Evolutionary conservation across 192 early-diverging fungal species (phyloP), one percentile per base, ranked within the genome.

Genomic region (Podila minutissima): DNA sequence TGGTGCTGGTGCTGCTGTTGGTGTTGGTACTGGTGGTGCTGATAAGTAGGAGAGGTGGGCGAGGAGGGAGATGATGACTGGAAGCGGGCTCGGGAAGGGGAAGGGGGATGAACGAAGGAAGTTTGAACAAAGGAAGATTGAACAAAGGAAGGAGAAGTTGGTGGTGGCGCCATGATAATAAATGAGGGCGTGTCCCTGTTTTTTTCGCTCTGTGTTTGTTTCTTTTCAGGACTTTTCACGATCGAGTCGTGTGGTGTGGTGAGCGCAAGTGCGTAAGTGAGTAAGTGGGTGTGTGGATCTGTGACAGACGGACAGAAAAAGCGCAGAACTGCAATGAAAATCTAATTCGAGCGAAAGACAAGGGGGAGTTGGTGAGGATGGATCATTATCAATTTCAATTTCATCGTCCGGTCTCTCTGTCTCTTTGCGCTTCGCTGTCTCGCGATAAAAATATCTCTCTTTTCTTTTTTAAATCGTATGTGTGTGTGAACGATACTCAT

Each of bases 401-500:
- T 67, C 57, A n/a, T 49, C 37, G n/a, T 49, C 63, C 63, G 32
- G 19, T 37, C 63, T 37, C n/a, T n/a, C 60, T 35, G 19, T 64
- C 35, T 64, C 13, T 29, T 20, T n/a, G 24, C 63, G 28, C 37
- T 19, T 64, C 15, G 13, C 28, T 41, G n/a, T 46, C 63, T 64
- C 22, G 15, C 63, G n/a, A 19, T 29, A 29, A 10, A 24, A 31
- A 22, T n/a, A 31, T 32, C 32, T 57, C 32, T 35, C 32, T 35
- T 55, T 49, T 11, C 50, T 17, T 50, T 19, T 48, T 29, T 51
- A 26, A 50, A 12, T 51, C 15, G 24, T 50, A n/a, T n/a, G n/a
- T n/a, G 41, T 66, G 26, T 29, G 12, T 48, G 48, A 33, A 48
- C 33, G 63, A 48, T 22, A 66, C 41, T 31, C 41, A 31, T 20